Evolutionary conservation across 2,329 filamentous ascomycete species (phyloP).

Genomic region (Shiraia sp.): DNA sequence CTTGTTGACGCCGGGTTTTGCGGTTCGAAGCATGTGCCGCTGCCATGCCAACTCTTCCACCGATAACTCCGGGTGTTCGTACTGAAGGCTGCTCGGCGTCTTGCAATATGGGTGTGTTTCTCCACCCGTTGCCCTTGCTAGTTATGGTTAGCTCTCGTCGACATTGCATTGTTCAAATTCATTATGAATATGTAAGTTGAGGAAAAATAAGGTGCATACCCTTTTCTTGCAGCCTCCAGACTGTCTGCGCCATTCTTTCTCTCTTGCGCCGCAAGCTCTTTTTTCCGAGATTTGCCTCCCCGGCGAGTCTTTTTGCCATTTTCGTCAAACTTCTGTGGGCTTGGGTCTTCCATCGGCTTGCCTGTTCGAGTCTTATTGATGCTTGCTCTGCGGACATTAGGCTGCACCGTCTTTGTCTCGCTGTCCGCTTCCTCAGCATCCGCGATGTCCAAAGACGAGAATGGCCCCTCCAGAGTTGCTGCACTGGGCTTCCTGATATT

Average conservation of each 20-base stretch:
- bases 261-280: conserved; percentile 50
- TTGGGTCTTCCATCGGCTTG: conserved; percentile 45
- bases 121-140: conserved; percentile 66
- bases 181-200: not conserved
- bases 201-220: conserved; percentile 38
- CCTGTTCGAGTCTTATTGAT: conserved; percentile 47
- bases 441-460: conserved; percentile 46
- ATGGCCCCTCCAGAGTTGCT: conserved; percentile 45
- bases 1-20: conserved; percentile 53
- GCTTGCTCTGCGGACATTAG: conserved; percentile 38
- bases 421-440: conserved; percentile 45
- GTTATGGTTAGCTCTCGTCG: conserved; percentile 12
- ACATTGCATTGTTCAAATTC: conserved; percentile 9
- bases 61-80: conserved; percentile 44
- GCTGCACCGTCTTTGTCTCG: conserved; percentile 32
- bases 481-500: conserved; percentile 41
- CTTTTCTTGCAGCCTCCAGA: conserved; percentile 36
- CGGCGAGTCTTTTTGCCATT: conserved; percentile 51
- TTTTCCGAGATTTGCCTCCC: conserved; percentile 51
- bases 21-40: conserved; percentile 45
- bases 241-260: conserved; percentile 37
- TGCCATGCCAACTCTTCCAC: conserved; percentile 41
- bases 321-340: conserved; percentile 37
- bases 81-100: conserved; percentile 51
- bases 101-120: conserved; percentile 69